Conservation (phyloP, 2,329 filamentous ascomycete species). For the Colletotrichum sp. region DNA sequence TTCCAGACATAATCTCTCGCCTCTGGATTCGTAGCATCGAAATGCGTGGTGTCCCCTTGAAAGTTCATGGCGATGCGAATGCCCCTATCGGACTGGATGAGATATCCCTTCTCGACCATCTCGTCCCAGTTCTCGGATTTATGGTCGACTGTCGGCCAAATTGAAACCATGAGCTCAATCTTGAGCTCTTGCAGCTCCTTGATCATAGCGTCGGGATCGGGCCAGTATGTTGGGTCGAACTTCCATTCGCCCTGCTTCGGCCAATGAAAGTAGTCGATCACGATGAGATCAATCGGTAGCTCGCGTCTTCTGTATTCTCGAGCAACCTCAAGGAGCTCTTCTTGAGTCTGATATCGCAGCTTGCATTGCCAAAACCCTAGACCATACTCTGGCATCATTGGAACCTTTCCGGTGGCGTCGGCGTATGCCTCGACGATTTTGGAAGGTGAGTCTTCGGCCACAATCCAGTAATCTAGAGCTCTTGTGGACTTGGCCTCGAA, state of each 20-base stretch:
- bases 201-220: conserved; percentile 70
- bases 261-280: conserved; percentile 71
- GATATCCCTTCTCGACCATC: conserved; percentile 50
- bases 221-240: conserved; percentile 69
- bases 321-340: conserved; percentile 62
- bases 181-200: conserved; percentile 61
- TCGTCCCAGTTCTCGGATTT: conserved; percentile 34
- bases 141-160: conserved; percentile 63
- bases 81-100: conserved; percentile 67
- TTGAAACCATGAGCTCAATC: conserved; percentile 72
- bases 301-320: conserved; percentile 58
- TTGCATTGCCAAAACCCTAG: conserved; percentile 71
- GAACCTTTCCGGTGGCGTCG: conserved; percentile 58
- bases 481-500: conserved; percentile 63
- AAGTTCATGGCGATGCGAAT: conserved; percentile 63
- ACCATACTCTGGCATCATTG: conserved; percentile 70
- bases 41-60: conserved; percentile 63
- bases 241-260: conserved; percentile 70
- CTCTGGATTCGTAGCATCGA: conserved; percentile 67
- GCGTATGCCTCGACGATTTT: conserved; percentile 61
- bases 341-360: conserved; percentile 65
- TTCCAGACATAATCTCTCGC: conserved; percentile 65
- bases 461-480: conserved; percentile 65
- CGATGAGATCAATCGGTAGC: conserved; percentile 64
- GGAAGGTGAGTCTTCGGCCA: conserved; percentile 56